A percentile compares a stretch with the other conserved stretches of the same genome.
Evolutionary conservation across 352 stramenopile genomes (phyloP).

Genomic region (Phytophthora constricta): DNA sequence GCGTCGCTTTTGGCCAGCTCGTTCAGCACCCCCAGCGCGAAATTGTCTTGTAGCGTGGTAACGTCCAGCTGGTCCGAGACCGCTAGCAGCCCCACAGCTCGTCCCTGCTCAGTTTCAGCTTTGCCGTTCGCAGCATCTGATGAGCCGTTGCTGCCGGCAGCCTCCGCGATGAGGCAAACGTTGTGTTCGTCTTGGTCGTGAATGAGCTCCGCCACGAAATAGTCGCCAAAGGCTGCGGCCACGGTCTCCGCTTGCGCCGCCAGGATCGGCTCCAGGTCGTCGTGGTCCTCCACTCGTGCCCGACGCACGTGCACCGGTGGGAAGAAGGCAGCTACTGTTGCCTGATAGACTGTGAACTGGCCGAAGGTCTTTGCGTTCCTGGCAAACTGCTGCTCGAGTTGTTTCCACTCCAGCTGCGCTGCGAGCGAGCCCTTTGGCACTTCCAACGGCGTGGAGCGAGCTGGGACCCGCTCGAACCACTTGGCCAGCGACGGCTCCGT

Average conservation of each 20-base stretch:
- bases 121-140: neutral
- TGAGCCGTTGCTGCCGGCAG: constrained; percentile 2
- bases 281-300: constrained; percentile 82
- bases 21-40: constrained; percentile 84
- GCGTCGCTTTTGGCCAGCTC: constrained; percentile 63
- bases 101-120: constrained; percentile 38
- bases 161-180: constrained; percentile 80
- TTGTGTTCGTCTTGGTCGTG: constrained; percentile 87
- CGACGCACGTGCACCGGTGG: constrained; percentile 61
- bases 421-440: constrained; percentile 7
- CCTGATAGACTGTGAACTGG: constrained; percentile 60
- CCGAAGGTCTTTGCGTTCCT: constrained; percentile 50
- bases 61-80: constrained; percentile 89
- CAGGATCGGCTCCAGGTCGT: constrained; percentile 80
- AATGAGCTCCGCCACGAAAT: constrained; percentile 93
- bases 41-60: constrained; percentile 79
- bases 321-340: constrained; percentile 39
- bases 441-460: constrained; percentile 19
- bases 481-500: constrained; percentile 61
- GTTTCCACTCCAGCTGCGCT: constrained; percentile 18
- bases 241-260: constrained; percentile 67
- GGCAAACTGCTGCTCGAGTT: constrained; percentile 39
- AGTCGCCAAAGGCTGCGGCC: constrained; percentile 86
- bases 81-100: constrained; percentile 80
- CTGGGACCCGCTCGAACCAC: constrained; percentile 51